A percentile compares a stretch with the other conserved stretches of the same genome.
phyloP scores from a whole-genome alignment of 2,329 filamentous ascomycete genomes.

The Berkeleyomyces rouxiae region DNA sequence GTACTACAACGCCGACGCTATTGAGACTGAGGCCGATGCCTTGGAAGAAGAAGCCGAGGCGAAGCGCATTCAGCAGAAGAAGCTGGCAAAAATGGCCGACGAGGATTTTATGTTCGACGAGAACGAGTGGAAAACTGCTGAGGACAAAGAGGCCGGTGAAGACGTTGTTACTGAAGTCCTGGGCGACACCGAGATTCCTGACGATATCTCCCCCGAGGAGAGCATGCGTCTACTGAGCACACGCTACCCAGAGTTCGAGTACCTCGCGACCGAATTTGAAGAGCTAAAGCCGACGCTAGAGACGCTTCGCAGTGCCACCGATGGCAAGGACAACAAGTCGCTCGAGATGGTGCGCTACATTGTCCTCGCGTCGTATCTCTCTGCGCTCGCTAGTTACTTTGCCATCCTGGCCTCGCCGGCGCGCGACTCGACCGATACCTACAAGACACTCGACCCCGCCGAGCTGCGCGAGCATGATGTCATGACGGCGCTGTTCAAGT shows the following conservation, averaged over 20 bases:
- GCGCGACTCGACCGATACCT: constrained; percentile 35
- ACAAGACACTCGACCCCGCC: constrained; percentile 51
- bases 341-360: constrained; percentile 58
- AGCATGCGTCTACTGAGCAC: constrained; percentile 57
- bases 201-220: constrained; percentile 62
- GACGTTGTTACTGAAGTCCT: constrained; percentile 66
- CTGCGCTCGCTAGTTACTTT: constrained; percentile 83
- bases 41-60: constrained; percentile 87
- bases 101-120: constrained; percentile 91
- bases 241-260: constrained; percentile 84
- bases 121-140: constrained; percentile 58
- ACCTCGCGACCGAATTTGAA: constrained; percentile 63
- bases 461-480: constrained; percentile 79
- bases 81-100: constrained; percentile 72
- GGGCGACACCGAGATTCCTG: constrained; percentile 64
- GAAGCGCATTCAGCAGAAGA: constrained; percentile 75
- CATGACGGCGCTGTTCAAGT: constrained; percentile 70
- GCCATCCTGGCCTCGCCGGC: constrained; percentile 74
- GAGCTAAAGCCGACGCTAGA: constrained; percentile 51
- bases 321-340: constrained; percentile 33
- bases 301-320: constrained; percentile 40
- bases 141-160: constrained; percentile 32
- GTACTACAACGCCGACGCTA: constrained; percentile 77
- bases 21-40: constrained; percentile 50
- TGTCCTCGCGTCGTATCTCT: constrained; percentile 71